Evolutionary conservation across 2,329 filamentous ascomycete genomes (phyloP).

Genomic region (Volutella citrinella): DNA sequence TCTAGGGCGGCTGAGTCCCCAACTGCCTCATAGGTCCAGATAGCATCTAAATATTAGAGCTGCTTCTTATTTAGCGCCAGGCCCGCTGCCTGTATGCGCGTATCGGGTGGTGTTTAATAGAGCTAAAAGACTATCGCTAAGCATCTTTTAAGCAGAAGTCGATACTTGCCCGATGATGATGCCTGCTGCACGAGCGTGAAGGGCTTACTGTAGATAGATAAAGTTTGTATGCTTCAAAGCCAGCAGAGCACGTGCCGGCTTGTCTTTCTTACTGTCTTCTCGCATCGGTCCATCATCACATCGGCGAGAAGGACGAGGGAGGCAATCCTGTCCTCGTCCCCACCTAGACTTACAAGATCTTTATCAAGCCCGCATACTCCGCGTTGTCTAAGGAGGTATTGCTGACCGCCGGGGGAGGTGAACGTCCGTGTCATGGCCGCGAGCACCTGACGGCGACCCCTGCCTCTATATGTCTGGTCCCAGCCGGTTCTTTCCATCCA

Average conservation of each 20-base stretch:
- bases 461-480: constrained; percentile 3
- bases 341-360: neutral
- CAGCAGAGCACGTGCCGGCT: constrained; percentile 5
- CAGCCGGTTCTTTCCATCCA: constrained; percentile 2
- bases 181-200: constrained; percentile 3
- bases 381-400: neutral
- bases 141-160: constrained; percentile 4
- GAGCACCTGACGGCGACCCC: neutral
- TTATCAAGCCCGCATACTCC: neutral
- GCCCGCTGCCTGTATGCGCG: neutral
- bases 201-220: constrained; percentile 2
- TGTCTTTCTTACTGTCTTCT: constrained; percentile 3
- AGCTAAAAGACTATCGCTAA: constrained; percentile 4
- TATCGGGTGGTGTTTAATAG: constrained; percentile 2
- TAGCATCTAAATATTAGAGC: constrained; percentile 2
- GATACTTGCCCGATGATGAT: constrained; percentile 1
- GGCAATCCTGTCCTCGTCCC: constrained; percentile 1
- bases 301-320: neutral
- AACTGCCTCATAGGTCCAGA: constrained; percentile 2
- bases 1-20: constrained; percentile 1
- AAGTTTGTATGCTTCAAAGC: constrained; percentile 1
- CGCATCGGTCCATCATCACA: constrained; percentile 1
- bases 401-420: neutral
- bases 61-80: constrained; percentile 1
- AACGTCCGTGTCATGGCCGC: neutral